Evolutionary conservation across 192 early-diverging fungal species (phyloP).

Genomic region (Backusella psychrophila): DNA sequence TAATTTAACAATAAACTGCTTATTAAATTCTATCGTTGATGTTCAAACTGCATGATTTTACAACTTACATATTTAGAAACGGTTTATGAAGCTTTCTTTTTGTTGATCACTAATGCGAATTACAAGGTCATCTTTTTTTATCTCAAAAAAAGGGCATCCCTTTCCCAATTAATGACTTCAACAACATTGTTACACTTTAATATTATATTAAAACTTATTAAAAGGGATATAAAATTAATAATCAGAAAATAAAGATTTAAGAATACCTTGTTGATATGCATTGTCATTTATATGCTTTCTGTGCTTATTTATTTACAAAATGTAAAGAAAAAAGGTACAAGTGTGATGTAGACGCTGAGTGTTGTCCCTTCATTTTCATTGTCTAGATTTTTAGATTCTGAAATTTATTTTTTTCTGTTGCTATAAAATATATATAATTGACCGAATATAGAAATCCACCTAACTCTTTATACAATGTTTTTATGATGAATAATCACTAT

Average conservation of each 20-base stretch:
- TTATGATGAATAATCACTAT: background rate
- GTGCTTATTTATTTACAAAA: background rate
- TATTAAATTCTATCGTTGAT: background rate
- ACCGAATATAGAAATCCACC: background rate
- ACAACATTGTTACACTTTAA: background rate
- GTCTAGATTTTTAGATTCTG: background rate
- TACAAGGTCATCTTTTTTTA: background rate
- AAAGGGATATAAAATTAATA: background rate
- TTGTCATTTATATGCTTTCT: background rate
- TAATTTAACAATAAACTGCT: slow-evolving; percentile 5
- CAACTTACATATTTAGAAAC: slow-evolving; percentile 1
- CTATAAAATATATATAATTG: background rate
- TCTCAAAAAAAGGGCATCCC: background rate
- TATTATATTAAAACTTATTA: background rate
- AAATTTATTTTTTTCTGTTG: background rate
- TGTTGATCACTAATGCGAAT: background rate
- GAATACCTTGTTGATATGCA: background rate
- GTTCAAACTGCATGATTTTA: background rate
- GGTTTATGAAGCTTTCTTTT: background rate
- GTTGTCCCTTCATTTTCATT: background rate
- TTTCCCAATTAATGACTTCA: background rate
- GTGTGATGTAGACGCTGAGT: background rate
- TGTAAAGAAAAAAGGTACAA: background rate
- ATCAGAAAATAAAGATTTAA: background rate
- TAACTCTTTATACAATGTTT: background rate